Base-by-base conservation (phyloP, 73 alveolate species). In the Stentor coeruleus region DNA sequence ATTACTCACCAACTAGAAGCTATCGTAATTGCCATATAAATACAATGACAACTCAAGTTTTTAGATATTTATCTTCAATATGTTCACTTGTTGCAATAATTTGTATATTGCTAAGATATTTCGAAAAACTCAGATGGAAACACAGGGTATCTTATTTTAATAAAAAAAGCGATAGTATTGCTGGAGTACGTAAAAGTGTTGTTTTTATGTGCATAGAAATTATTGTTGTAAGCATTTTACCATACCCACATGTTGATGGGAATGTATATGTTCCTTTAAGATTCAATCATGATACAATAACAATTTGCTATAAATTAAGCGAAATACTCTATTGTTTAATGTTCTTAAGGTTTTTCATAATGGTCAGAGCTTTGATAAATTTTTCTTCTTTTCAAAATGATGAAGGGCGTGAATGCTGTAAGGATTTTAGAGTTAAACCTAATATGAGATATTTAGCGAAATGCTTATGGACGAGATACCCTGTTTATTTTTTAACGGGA, bases 251-350 rank as follows among this genome's bases (percentile, higher is more conserved):
- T 66, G 37, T 66, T 20, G 37, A 66, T 20, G 39, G 11, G 40
- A 66, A 66, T 20, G 41, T 66, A 14, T 66, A 26, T 2, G 37
- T 66, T 66, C 79, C 79, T 20, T 26, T 66, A 20, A 66, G 79
- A 31, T 0, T 20, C 41, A 2, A 66, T 2, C 33, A 26, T 66
- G 79, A 66, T 28, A 66, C 79, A 33, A 26, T 66, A 28, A 28
- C 11, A 11, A 66, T 33, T 20, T 66, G 79, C 2, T 66, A 66
- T 66, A 66, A 20, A 28, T 40, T 66, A 20, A 66, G 37, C 39
- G 79, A 66, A 66, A 66, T 66, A 0, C n/a, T 66, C n/a, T 66
- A 66, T 66, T 20, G 42, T 31, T 20, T 66, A 1, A 66, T 66
- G 79, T 66, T 66, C 2, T 14, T 31, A 66, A 66, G 79, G 79